Evolutionary conservation across 768 basidiomycete genomes (phyloP), one percentile per base, ranked within the genome.

Genomic region (Crucibulum laeve): DNA sequence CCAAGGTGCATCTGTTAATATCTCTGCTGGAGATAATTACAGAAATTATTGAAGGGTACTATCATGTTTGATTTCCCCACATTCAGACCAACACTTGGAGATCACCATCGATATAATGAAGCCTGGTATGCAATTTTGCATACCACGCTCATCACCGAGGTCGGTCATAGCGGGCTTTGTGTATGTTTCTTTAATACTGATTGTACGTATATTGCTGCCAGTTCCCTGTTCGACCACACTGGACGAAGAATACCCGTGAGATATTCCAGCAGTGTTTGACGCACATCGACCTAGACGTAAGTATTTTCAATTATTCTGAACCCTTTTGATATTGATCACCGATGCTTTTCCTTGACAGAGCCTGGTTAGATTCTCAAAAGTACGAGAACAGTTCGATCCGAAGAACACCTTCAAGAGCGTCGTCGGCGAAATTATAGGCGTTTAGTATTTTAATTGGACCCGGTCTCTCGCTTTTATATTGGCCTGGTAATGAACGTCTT

Each of bases 11-110:
- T 28, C 18, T 36, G 13, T 35, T 13, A 30, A 30, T 7, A 7
- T 30, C 28, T 30, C 28, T 30, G n/a, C 28, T n/a, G n/a, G n/a
- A 7, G 28, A 7, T 7, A n/a, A 18, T 40, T 5, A 7, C 14
- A 8, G 4, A 14, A n/a, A 26, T 40, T 41, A 10, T 1, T 33
- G 14, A 13, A 67, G 63, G 65, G 65, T 18, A 62, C 62, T 6
- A 62, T 67, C 46, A 67, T 67, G 64, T 64, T 66, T 44, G 65
- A 67, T 50, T 66, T 66, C 54, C 64, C 64, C 14, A 57, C 60
- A 5, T 66, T 62, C 44, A 46, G 58, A 1, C 63, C 65, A 1
- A 62, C 59, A 1, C 52, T 51, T 18, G 65, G 64, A 7, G 62
- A 64, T 41, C 61, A 56, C 36, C 56, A 59, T 47, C 59, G 65